Base-by-base conservation (phyloP, 805 yeast species). In the Cyberlindnera bimundalis region DNA sequence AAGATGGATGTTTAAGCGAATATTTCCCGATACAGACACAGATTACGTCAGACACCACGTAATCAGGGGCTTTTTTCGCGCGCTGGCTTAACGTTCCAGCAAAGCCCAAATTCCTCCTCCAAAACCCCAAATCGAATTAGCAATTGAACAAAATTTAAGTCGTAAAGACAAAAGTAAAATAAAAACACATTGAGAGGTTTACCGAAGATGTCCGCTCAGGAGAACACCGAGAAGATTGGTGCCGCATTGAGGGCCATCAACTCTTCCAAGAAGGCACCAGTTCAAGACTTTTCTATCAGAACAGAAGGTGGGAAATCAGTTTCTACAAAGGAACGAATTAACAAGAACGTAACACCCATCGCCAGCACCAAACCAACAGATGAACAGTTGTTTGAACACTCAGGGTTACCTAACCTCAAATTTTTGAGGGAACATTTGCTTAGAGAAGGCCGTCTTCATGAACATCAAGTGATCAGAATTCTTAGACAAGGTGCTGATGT, bases 401-500 rank as follows among this genome's bases (percentile, higher is more conserved):
- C 72, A 39, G 89, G 87, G 2, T 64, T 78, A 43, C 97, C 97
- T 10, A 77, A 88, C 56, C 74, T 79, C 51, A 77, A 66, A 30
- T 84, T 85, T 53, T 62, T 93, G 41, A 79, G 74, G 49, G 74
- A 79, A 19, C 96, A 88, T 64, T 84, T 90, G 51, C 66, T 71
- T 49, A 68, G 73, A 29, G 97, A 93, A 62, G 98, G 99, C 2
- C 72, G 96, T 42, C 66, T 91, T 29, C 69, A 74, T 12, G 81
- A 79, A 40, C 68, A 68, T 10, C 97, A 91, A 59, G 87, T 86
- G 0, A 52, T 81, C 32, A 68, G 68, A 33, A 90, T 91, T 39
- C 59, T 91, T 30, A 58, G 66, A 15, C 70, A 68, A 61, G 95
- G 95, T 8, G 79, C 89, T 0, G 68, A 67, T 17, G 60, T 81